A percentile compares a stretch with the other conserved stretches of the same genome.
Evolutionary conservation across 2,329 filamentous ascomycete genomes (phyloP).

Genomic region (Neocucurbitaria cava): DNA sequence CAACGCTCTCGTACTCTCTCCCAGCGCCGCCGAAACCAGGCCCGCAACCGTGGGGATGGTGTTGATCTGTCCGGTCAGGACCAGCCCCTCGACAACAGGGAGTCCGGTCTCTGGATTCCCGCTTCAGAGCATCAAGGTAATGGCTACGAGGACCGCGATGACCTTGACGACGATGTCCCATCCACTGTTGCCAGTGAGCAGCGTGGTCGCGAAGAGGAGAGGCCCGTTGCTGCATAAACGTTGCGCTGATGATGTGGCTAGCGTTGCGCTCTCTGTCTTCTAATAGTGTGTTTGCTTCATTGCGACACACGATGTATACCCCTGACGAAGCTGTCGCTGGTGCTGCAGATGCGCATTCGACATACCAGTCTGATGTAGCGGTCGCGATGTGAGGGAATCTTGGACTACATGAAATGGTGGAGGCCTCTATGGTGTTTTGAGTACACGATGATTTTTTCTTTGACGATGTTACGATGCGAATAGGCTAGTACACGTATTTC

Average conservation of each 20-base stretch:
- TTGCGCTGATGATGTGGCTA: conserved; percentile 26
- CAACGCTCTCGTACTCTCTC: conserved; percentile 87
- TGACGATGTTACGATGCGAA: conserved; percentile 15
- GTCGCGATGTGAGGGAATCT: conserved; percentile 15
- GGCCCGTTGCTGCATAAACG: conserved; percentile 41
- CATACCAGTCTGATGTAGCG: conserved; percentile 9
- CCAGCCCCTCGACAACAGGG: conserved; percentile 72
- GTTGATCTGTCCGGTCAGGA: conserved; percentile 87
- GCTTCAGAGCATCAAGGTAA: conserved; percentile 71
- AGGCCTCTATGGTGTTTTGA: conserved; percentile 1
- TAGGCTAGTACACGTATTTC: conserved; percentile 2
- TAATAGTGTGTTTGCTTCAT: conserved; percentile 34
- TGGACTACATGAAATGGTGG: conserved; percentile 1
- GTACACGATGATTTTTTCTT: conserved; percentile 9
- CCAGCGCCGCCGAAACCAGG: conserved; percentile 74
- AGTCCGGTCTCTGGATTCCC: conserved; percentile 81
- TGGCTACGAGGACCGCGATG: conserved; percentile 70
- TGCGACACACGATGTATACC: conserved; percentile 43
- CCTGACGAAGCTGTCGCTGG: conserved; percentile 33
- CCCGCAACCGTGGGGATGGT: conserved; percentile 70
- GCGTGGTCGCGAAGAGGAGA: conserved; percentile 58
- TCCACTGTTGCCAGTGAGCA: conserved; percentile 51
- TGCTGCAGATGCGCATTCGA: conserved; percentile 8
- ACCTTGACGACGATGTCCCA: conserved; percentile 62
- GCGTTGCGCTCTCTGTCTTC: conserved; percentile 26